Base-by-base conservation (phyloP, 2,329 filamentous ascomycete species). In the Colletotrichum simmondsii region DNA sequence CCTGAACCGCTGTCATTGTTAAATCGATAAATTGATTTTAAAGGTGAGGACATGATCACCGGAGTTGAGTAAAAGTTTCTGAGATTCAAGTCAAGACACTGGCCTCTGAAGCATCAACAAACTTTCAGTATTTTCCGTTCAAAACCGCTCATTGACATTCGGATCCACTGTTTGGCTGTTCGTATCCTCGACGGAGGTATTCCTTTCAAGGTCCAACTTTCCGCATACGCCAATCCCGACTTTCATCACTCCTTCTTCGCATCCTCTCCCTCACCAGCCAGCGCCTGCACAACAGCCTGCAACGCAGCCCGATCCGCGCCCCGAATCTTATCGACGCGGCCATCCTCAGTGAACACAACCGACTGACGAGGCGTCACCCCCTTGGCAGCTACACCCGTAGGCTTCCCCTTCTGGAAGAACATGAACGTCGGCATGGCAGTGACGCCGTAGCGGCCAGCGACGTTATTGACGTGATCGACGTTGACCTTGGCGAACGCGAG, bases 401-500 rank as follows among this genome's bases (percentile, higher is more conserved):
- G 78, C 75, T 77, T 82, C 63, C 88, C 88, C 56, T 89, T 82
- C 80, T 87, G 85, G 80, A 92, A 90, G 83, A 91, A 87, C 77
- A 89, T 81, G 78, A 92, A 91, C 32, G 89, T 89, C 11, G 90
- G 90, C 83, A 92, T 88, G 77, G 87, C 86, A 32, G 85, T 82
- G 78, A 91, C 83, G 78, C 82, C 81, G 77, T 90, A 87, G 74
- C 85, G 82, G 14, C 79, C 77, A 65, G 89, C 86, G 24, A 89
- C 83, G 61, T 87, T 86, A 68, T 86, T 83, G 14, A 87, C 85
- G 61, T 84, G 81, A 79, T 91, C 90, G 78, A 89, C 89, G 81
- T 91, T 86, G 79, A 91, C 85, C 81, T 89, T 89, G 78, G 87
- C 88, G 74, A 91, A 91, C 72, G 85, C 85, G 63, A 87, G 84